Evolutionary conservation across 208 protist genomes (phyloP), one percentile per base, ranked within the genome.

Genomic region (Plasmodiophora brassicae): DNA sequence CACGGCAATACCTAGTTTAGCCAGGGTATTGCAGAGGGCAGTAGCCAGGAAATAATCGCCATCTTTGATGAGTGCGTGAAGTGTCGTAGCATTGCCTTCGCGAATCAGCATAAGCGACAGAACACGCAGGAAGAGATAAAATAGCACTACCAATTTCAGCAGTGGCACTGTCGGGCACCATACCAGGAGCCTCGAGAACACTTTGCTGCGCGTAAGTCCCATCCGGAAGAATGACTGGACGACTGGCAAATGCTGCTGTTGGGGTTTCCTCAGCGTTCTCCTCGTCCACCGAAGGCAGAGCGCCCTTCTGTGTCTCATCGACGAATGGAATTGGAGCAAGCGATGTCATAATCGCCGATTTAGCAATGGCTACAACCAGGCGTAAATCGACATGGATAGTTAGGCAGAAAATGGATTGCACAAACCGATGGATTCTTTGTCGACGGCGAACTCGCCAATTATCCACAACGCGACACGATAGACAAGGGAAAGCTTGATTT

Each of bases 31-130:
- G 38, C 94, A 93, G 10, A 98, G 88, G 0, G 94, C 93, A 8
- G 95, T 60, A 0, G 93, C 96, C 41, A 99, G 90, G 91, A 97
- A 98, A 90, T 96, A 97, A 89, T 98, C 96, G 10, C 97, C 96
- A 39, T 91, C 89, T 35, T 91, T 86, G 65, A 97, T 90, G 1
- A 92, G 36, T 0, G 46, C 32, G 46, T 78, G 65, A n/a, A 78
- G n/a, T 38, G 65, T 46, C 53, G 5, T 78, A 78, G 41, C 65
- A 44, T 78, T 5, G 14, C n/a, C 65, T 78, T 78, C 10, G 10
- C 5, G 41, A 5, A 78, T 78, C 5, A 38, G 41, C 20, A 78
- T 78, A 78, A 5, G 65, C 65, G 10, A 14, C n/a, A 5, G n/a
- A 32, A 78, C 5, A 78, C 32, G 41, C 10, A 78, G 65, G 14